phyloP scores from a whole-genome alignment of 345 rosid species.

The Pugionium cornutum region DNA sequence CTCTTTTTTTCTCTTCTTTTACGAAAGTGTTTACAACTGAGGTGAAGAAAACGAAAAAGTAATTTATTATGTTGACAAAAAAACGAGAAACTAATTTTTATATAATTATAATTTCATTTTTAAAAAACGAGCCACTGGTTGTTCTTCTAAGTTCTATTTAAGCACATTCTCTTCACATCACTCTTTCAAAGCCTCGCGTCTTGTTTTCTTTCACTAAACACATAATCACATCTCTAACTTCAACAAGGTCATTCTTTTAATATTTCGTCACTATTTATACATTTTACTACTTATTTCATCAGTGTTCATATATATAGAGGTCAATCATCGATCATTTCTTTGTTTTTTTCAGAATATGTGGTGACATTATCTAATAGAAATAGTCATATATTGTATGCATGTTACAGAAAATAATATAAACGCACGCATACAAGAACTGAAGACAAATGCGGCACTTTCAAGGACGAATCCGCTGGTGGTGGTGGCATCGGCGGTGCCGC shows the following conservation, averaged over 20 bases:
- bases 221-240: constrained; percentile 23
- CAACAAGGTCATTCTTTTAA: constrained; percentile 40
- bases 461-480: constrained; percentile 55
- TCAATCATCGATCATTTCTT: no score
- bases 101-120: constrained; percentile 17
- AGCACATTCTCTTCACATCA: constrained; percentile 37
- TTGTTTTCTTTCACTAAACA: constrained; percentile 22
- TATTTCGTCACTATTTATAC: constrained; percentile 20
- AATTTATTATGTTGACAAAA: no score
- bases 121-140: constrained; percentile 44
- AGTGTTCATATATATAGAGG: no score
- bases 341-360: no score
- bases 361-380: background rate
- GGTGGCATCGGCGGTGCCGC: constrained; percentile 29
- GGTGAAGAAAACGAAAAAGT: constrained; percentile 61
- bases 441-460: constrained; percentile 81
- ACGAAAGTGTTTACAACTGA: constrained; percentile 49
- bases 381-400: constrained; percentile 4
- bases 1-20: constrained; percentile 41
- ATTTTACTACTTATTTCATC: no score
- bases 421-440: constrained; percentile 16
- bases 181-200: constrained; percentile 34
- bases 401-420: constrained; percentile 24
- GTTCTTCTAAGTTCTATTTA: constrained; percentile 52
- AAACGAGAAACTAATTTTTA: no score